Percentiles rank a stretch among this genome's conserved stretches.
phyloP scores from a whole-genome alignment of 1,284 basidiomycete genomes.

The Golubevia sp. region DNA sequence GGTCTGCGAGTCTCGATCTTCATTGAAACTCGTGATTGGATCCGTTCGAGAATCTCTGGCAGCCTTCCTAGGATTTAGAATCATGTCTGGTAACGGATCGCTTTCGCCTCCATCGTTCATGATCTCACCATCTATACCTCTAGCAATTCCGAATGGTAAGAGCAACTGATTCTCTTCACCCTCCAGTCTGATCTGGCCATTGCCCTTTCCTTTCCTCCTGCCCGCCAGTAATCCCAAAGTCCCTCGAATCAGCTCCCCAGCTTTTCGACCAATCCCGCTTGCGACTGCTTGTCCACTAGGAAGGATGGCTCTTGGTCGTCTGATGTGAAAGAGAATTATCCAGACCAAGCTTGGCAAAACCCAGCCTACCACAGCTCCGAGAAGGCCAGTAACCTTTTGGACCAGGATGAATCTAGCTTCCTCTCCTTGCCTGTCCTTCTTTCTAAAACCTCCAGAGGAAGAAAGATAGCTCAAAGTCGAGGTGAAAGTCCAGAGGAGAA shows the following conservation, averaged over 20 bases:
- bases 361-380: slow-evolving; percentile 50
- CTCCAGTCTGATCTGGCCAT: slow-evolving; percentile 21
- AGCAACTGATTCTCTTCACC: slow-evolving; percentile 12
- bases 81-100: neutral
- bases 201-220: slow-evolving; percentile 7
- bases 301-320: slow-evolving; percentile 47
- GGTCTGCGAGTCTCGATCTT: slow-evolving; percentile 29
- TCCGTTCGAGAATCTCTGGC: neutral
- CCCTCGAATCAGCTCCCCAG: slow-evolving; percentile 25
- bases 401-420: slow-evolving; percentile 47
- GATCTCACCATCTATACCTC: neutral
- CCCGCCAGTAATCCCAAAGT: slow-evolving; percentile 30
- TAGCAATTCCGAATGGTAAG: neutral
- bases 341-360: slow-evolving; percentile 53
- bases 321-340: slow-evolving; percentile 49
- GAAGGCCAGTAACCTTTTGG: slow-evolving; percentile 39
- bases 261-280: slow-evolving; percentile 26
- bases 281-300: slow-evolving; percentile 23
- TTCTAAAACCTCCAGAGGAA: slow-evolving; percentile 45
- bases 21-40: slow-evolving; percentile 1
- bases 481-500: slow-evolving; percentile 42
- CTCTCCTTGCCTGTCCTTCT: slow-evolving; percentile 21
- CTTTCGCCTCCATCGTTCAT: neutral
- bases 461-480: slow-evolving; percentile 44
- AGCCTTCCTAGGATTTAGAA: neutral